Evolutionary conservation across 2,329 filamentous ascomycete genomes (phyloP).

Genomic region (Xylariaceae sp.): DNA sequence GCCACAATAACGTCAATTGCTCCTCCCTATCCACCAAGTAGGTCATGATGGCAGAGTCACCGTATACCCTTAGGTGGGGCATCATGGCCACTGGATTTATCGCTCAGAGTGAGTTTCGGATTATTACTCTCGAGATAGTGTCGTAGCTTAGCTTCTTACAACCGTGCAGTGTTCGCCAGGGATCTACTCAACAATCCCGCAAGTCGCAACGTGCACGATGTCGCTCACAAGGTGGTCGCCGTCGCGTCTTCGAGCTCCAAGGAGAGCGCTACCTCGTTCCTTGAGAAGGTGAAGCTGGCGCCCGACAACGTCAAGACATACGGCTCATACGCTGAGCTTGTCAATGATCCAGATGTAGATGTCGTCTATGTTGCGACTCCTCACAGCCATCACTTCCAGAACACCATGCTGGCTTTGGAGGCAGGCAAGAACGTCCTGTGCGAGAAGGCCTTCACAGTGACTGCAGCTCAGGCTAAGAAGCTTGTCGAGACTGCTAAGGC

Average conservation of each 20-base stretch:
- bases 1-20: neutral
- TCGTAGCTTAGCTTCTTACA: conserved; percentile 3
- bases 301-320: conserved; percentile 73
- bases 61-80: conserved; percentile 62
- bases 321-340: conserved; percentile 81
- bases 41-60: conserved; percentile 47
- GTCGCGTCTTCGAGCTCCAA: conserved; percentile 79
- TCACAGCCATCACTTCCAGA: conserved; percentile 92
- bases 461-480: conserved; percentile 74
- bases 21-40: neutral
- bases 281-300: conserved; percentile 69
- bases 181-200: conserved; percentile 79
- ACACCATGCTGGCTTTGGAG: conserved; percentile 81
- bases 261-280: conserved; percentile 72
- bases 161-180: conserved; percentile 66
- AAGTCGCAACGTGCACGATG: conserved; percentile 70
- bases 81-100: conserved; percentile 67
- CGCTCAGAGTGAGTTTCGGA: conserved; percentile 55
- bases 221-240: conserved; percentile 78
- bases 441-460: conserved; percentile 90
- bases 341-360: conserved; percentile 78
- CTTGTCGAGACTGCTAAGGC: conserved; percentile 73
- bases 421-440: conserved; percentile 88
- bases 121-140: neutral
- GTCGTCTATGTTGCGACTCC: conserved; percentile 90